Evolutionary conservation across 1,284 basidiomycete genomes (phyloP).

Genomic region (Trametes pubescens): DNA sequence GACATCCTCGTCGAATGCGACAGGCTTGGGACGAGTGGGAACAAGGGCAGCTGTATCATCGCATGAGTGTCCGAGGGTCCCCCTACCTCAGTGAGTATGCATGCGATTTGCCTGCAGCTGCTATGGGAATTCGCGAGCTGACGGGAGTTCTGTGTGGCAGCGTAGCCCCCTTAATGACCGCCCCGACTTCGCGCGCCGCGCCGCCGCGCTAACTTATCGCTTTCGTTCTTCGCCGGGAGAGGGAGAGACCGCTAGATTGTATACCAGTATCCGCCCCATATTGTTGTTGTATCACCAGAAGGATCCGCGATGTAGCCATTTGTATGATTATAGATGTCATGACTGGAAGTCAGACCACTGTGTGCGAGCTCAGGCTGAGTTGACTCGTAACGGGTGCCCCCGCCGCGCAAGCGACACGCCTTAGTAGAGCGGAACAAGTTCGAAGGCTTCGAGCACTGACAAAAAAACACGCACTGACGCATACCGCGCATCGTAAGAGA

Average conservation of each 20-base stretch:
- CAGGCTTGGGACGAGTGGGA: conserved; percentile 9
- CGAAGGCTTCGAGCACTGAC: too few species aligned
- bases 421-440: too few species aligned
- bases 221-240: neutral
- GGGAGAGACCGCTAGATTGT: neutral
- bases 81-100: neutral
- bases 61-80: conserved; percentile 11
- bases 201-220: conserved; percentile 1
- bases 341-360: too few species aligned
- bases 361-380: too few species aligned
- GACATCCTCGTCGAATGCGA: conserved; percentile 30
- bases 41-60: conserved; percentile 27
- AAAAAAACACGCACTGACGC: too few species aligned
- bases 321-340: neutral
- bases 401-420: too few species aligned
- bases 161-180: neutral
- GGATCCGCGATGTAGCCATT: neutral
- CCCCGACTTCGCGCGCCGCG: neutral
- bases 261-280: neutral
- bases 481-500: too few species aligned
- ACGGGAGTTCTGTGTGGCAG: neutral
- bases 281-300: neutral
- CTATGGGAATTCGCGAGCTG: too few species aligned
- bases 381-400: too few species aligned
- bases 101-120: too few species aligned